Evolutionary conservation across 805 yeast species (phyloP), one percentile per base, ranked within the genome.

Genomic region (baker's yeast (Saccharomyces cerevisiae)): DNA sequence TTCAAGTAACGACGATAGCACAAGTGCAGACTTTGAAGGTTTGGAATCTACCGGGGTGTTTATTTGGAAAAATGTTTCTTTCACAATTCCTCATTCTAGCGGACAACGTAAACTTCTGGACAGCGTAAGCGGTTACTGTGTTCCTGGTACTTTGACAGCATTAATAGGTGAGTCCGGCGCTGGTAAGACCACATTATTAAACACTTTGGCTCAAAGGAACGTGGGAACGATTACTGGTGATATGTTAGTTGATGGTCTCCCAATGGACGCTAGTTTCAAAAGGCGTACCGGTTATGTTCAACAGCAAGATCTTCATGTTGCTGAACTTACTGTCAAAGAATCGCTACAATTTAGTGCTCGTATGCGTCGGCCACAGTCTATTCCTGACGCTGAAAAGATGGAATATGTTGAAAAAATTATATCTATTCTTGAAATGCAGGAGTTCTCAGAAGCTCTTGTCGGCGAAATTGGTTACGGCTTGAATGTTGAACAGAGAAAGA

Each of bases 141-240:
- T 81, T 61, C 89, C 89, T 4, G 89, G 89, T 57, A 83, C 87
- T 48, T 70, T 85, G 65, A 85, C 89, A 48, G 91, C 91, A 1
- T 67, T 81, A 52, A 80, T 81, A 85, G 87, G 88, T 59, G 83
- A 83, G 28, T 81, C 88, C 50, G 89, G 89, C 68, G 89, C 89
- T 53, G 89, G 89, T 73, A 84, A 84, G 65, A 84, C 89, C 17
- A 84, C 89, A 2, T 70, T 84, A 57, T 73, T 84, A 57, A 84
- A 84, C 70, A 81, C 81, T 56, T 72, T 84, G 61, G 83, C 87
- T 26, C 81, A 80, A 62, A 77, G 89, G 63, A 78, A 81, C 53
- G 78, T 84, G 32, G 89, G 89, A 68, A 79, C 79, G 46, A 81
- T 84, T 49, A 76, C 85, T 50, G 85, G 85, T 64, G 83, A 82